Base-by-base conservation (phyloP, 306 rosid genomes). In the Cucumis melo region DNA sequence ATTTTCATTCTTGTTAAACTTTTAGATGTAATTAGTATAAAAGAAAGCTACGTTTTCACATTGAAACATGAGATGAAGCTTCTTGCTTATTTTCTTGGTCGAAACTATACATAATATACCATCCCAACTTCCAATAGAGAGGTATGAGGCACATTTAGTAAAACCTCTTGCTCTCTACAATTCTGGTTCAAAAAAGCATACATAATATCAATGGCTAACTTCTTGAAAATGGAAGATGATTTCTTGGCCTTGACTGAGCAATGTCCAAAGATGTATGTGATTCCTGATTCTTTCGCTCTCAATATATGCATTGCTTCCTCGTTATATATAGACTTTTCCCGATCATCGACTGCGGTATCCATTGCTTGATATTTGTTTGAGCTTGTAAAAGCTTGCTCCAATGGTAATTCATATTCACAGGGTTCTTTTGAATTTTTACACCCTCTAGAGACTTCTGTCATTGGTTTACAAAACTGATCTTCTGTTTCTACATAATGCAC, bases 81-180 rank as follows among this genome's bases (percentile, higher is more conserved):
- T 23, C 38, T 59, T 14, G 50, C 24, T 34, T 65, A 8, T 36
- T n/a, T 23, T 24, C 3, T 48, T 15, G 39, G 17, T 11, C 34
- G 62, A 76, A 65, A 66, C 84, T 80, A 92, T 62, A 92, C 94
- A 78, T 87, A 80, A 80, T 90, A 92, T 38, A 87, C 77, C 96
- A 92, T 92, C 61, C 98, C 98, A 61, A 90, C 94, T 81, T 92
- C 96, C 15, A 92, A 75, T 86, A 87, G 81, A 71, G 92, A 89
- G 67, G 92, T 83, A 48, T 85, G 91, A 78, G 90, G 87, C 53
- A 90, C 89, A 15, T 89, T 88, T 84, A 89, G 63, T 41, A 87
- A 76, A 83, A 78, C 86, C 79, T 87, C 91, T 80, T 86, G 89
- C 32, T 83, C 88, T 71, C 88, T 90, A 60, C 91, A 87, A 70